These are phyloP conservation scores for Nephelium lappaceum DNA, from an alignment of 345 rosid genomes.

Conservation along the genomic window DNA sequence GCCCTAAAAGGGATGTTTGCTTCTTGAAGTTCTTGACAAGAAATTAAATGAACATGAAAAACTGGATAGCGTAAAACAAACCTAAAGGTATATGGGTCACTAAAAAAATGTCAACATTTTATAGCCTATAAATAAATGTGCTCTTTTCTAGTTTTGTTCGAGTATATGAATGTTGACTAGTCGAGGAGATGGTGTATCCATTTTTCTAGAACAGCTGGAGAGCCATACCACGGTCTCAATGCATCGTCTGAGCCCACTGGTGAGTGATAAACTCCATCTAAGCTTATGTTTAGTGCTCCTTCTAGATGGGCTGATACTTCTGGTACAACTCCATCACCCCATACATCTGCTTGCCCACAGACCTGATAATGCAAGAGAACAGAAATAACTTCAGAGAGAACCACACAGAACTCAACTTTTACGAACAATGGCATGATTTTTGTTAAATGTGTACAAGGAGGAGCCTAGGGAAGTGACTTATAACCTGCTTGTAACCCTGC, in stretches of 20 bases:
- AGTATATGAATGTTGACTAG: conserved; percentile 27
- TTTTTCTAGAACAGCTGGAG: conserved; percentile 63
- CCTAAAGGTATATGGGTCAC: neutral
- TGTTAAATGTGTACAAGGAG: neutral
- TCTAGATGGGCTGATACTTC: conserved; percentile 83
- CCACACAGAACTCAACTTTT: neutral
- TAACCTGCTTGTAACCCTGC: conserved; percentile 97
- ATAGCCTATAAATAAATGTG: neutral
- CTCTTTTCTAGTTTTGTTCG: neutral
- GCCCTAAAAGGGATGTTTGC: neutral
- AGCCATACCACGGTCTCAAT: conserved; percentile 88
- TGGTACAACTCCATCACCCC: conserved; percentile 99
- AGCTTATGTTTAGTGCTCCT: conserved; percentile 77
- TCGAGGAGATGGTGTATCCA: conserved; percentile 80
- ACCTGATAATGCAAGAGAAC: conserved; percentile 42
- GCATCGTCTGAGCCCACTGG: conserved; percentile 84
- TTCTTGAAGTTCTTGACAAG: neutral
- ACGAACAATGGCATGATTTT: neutral
- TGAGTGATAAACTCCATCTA: conserved; percentile 85
- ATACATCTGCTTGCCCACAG: conserved; percentile 85
- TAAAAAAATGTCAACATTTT: neutral
- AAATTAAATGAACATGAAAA: neutral
- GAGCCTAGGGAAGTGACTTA: neutral
- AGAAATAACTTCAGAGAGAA: neutral
- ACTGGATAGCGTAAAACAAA: neutral